Evolutionary conservation across 176 grass and related monocot genomes (phyloP).

Genomic region (Cenchrus purpureus): DNA sequence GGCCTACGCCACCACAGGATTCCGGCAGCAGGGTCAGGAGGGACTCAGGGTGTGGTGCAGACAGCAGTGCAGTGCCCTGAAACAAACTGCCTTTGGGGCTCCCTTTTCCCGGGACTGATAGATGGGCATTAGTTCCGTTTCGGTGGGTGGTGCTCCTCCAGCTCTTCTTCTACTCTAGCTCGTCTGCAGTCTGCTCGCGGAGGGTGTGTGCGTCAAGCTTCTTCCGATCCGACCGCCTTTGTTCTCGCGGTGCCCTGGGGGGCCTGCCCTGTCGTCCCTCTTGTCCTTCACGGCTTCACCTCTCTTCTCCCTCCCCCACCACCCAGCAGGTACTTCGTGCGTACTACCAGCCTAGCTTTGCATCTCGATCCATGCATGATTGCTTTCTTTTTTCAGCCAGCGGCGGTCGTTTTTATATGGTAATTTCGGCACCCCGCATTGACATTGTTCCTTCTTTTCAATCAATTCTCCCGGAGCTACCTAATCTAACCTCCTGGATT

Average conservation of each 20-base stretch:
- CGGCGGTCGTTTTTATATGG: background rate
- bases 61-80: background rate
- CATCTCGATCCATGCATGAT: background rate
- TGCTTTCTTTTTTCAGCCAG: conserved; percentile 8
- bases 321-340: background rate
- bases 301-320: background rate
- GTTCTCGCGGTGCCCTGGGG: conserved; percentile 19
- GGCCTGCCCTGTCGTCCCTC: background rate
- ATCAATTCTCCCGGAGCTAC: background rate
- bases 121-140: conserved; percentile 56
- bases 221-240: background rate
- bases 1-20: conserved; percentile 16
- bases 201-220: conserved; percentile 4
- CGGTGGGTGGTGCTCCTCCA: background rate
- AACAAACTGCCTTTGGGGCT: conserved; percentile 14
- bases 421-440: background rate
- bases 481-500: too few relatives aligned
- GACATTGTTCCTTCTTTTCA: conserved; percentile 8
- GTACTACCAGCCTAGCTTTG: background rate
- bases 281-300: background rate
- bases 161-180: too few relatives aligned
- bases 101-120: conserved; percentile 31
- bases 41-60: too few relatives aligned
- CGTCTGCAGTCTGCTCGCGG: too few relatives aligned
- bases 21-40: background rate